A percentile compares a stretch with the other conserved stretches of the same genome.
phyloP scores from a whole-genome alignment of 2,329 filamentous ascomycete species.

The Penicillium fuscoglaucum region DNA sequence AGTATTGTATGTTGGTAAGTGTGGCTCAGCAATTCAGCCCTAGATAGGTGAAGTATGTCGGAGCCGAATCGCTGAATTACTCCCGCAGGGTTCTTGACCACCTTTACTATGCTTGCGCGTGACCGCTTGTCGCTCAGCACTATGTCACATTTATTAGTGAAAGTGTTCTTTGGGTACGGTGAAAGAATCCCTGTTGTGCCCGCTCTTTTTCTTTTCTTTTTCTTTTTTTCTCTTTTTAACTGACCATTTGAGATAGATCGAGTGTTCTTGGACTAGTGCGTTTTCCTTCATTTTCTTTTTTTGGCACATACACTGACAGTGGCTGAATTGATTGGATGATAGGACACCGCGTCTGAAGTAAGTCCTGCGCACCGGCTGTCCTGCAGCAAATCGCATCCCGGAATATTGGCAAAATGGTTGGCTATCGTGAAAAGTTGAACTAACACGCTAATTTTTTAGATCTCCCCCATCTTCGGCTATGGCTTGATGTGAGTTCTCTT shows the following conservation, averaged over 20 bases:
- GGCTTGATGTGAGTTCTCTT: constrained; percentile 39
- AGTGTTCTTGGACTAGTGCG: constrained; percentile 61
- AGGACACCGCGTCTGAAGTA: constrained; percentile 43
- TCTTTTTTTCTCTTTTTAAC: not conserved
- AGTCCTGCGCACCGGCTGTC: constrained; percentile 33
- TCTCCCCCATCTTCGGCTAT: constrained; percentile 44
- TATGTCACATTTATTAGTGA: constrained; percentile 62
- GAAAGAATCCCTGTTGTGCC: constrained; percentile 17
- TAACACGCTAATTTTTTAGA: constrained; percentile 41
- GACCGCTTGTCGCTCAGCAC: constrained; percentile 56
- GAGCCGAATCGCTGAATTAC: constrained; percentile 2
- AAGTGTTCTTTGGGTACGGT: constrained; percentile 61
- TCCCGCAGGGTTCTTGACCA: constrained; percentile 74
- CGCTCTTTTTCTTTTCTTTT: constrained; percentile 22
- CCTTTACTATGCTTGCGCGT: constrained; percentile 62
- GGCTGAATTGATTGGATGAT: constrained; percentile 44
- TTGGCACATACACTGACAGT: constrained; percentile 30
- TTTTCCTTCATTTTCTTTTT: constrained; percentile 23
- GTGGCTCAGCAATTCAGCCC: constrained; percentile 18
- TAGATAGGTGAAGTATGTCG: constrained; percentile 5
- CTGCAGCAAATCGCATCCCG: constrained; percentile 32
- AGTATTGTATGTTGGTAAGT: constrained; percentile 72
- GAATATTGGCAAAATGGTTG: constrained; percentile 39
- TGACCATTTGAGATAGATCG: constrained; percentile 41
- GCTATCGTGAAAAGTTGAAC: constrained; percentile 39